Conservation (phyloP, 305 asterid genomes). For the Fraxinus dipetala region DNA sequence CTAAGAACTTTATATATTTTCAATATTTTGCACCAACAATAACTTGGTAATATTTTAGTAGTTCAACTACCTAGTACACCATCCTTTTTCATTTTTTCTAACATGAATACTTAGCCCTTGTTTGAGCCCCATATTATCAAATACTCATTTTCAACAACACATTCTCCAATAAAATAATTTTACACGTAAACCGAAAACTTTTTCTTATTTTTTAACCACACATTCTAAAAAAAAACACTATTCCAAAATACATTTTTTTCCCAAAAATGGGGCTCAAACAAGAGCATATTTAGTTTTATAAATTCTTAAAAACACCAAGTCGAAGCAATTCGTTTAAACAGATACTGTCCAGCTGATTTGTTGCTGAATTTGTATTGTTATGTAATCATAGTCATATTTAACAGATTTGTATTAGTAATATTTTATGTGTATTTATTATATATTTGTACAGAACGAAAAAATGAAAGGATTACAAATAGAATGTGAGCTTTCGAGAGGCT, state of each 20-base stretch:
- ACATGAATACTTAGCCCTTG: background rate
- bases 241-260: too few relatives aligned
- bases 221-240: too few relatives aligned
- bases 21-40: background rate
- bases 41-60: background rate
- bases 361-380: background rate
- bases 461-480: background rate
- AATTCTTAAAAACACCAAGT: background rate
- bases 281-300: background rate
- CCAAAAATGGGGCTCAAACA: too few relatives aligned
- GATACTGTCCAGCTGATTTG: background rate
- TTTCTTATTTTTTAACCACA: too few relatives aligned
- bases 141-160: too few relatives aligned
- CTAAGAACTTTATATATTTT: background rate
- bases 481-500: background rate
- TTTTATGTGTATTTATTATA: too few relatives aligned
- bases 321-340: background rate
- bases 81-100: background rate
- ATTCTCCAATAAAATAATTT: too few relatives aligned
- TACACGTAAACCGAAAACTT: too few relatives aligned
- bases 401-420: background rate
- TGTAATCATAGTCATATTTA: background rate
- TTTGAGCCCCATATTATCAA: too few relatives aligned
- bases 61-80: background rate
- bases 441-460: background rate